These are phyloP conservation scores for Sungouiella blattae DNA, from an alignment of 805 yeast genomes.

Conservation along the genomic window DNA sequence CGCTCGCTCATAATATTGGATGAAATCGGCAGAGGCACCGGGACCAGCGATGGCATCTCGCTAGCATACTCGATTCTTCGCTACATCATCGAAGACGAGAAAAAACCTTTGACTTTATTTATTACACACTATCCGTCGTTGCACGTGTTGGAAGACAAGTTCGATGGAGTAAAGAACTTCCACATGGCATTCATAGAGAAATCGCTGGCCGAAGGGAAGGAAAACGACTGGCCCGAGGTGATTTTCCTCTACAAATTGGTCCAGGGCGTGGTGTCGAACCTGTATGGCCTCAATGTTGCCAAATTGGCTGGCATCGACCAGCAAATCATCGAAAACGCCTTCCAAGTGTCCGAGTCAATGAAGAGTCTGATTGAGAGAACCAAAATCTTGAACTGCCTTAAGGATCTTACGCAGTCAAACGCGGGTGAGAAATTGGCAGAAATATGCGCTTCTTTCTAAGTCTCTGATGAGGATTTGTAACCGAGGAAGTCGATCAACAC, in stretches of 20 bases:
- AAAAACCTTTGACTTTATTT: constrained; percentile 61
- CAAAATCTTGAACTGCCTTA: not conserved
- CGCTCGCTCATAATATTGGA: constrained; percentile 64
- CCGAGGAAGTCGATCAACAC: constrained; percentile 22
- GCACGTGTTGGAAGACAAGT: constrained; percentile 45
- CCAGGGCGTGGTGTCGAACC: constrained; percentile 44
- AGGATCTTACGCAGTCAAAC: not conserved
- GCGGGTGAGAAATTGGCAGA: not conserved
- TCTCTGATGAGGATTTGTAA: not conserved
- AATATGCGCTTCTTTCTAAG: not conserved
- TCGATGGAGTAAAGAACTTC: constrained; percentile 49
- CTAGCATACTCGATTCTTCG: constrained; percentile 72
- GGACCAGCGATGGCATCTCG: constrained; percentile 69
- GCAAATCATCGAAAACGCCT: constrained; percentile 45
- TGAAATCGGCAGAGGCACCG: constrained; percentile 82
- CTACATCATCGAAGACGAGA: constrained; percentile 42
- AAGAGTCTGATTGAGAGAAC: constrained; percentile 23
- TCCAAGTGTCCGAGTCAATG: constrained; percentile 30
- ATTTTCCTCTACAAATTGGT: constrained; percentile 37
- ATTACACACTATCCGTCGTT: constrained; percentile 82
- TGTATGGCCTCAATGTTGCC: constrained; percentile 87
- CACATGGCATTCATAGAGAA: constrained; percentile 66
- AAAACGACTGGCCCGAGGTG: constrained; percentile 32
- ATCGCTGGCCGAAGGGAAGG: constrained; percentile 22
- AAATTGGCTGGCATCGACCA: constrained; percentile 61